Evolutionary conservation across 208 protist species (phyloP).

Genomic region (Sergeia podlipaevii): DNA sequence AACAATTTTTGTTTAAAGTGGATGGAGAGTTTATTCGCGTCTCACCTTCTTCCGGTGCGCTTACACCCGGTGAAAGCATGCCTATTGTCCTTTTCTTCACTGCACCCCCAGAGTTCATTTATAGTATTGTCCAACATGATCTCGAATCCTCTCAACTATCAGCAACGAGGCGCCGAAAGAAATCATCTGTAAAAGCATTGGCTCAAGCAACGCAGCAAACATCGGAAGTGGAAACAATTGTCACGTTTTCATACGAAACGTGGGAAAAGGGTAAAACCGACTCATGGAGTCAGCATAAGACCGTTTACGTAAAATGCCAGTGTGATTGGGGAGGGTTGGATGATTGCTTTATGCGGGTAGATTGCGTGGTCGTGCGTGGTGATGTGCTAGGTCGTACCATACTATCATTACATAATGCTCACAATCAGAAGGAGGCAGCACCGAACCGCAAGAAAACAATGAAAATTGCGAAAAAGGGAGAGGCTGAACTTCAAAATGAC

Average conservation of each 20-base stretch:
- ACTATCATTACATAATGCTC: neutral
- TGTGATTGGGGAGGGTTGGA: neutral
- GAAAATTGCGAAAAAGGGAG: slow-evolving; percentile 19
- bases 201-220: too few species aligned
- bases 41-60: slow-evolving; percentile 30
- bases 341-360: slow-evolving; percentile 24
- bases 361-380: slow-evolving; percentile 33
- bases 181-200: too few species aligned
- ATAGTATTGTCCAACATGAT: too few species aligned
- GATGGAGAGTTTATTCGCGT: slow-evolving; percentile 11
- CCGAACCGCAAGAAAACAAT: slow-evolving; percentile 9
- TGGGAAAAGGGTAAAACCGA: slow-evolving; percentile 23
- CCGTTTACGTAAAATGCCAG: slow-evolving; percentile 27
- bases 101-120: slow-evolving; percentile 11
- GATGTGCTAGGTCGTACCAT: slow-evolving; percentile 3
- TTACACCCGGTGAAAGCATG: slow-evolving; percentile 16
- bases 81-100: slow-evolving; percentile 31
- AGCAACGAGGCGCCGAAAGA: too few species aligned
- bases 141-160: too few species aligned
- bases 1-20: slow-evolving; percentile 24
- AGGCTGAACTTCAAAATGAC: neutral
- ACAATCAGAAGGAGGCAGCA: neutral
- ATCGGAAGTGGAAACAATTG: neutral
- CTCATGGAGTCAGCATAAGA: slow-evolving; percentile 26
- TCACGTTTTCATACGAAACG: slow-evolving; percentile 16